These are phyloP conservation scores for Fusarium beomiforme DNA, from an alignment of 2,329 filamentous ascomycete species.

Conservation along the genomic window DNA sequence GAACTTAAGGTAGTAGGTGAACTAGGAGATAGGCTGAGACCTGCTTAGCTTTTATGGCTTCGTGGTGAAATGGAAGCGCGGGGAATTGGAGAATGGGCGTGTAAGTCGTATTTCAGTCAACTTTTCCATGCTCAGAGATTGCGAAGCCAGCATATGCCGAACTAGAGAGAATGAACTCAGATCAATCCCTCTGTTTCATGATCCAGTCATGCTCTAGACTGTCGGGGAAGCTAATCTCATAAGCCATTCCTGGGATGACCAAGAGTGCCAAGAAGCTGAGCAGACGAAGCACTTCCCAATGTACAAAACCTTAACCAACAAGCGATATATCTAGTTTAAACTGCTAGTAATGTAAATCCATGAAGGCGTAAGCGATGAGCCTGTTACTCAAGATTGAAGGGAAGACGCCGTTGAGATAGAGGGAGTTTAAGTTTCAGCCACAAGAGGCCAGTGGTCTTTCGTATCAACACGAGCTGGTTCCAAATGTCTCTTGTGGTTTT, in stretches of 20 bases:
- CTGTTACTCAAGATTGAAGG: background rate
- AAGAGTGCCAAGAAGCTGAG: background rate
- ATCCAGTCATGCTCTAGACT: background rate
- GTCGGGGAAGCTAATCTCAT: background rate
- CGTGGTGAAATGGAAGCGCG: background rate
- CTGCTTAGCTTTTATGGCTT: background rate
- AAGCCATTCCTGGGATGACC: conserved; percentile 2
- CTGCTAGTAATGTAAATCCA: background rate
- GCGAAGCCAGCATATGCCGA: background rate
- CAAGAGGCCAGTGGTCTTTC: background rate
- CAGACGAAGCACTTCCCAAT: background rate
- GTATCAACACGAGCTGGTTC: background rate
- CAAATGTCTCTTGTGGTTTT: background rate
- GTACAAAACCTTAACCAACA: background rate
- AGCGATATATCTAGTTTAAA: background rate
- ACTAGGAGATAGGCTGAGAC: background rate
- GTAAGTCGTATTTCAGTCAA: background rate
- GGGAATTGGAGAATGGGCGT: conserved; percentile 7
- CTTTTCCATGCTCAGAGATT: background rate
- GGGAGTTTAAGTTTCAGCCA: background rate
- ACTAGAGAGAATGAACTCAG: background rate
- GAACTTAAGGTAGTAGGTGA: background rate
- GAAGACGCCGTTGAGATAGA: background rate
- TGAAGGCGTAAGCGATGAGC: background rate
- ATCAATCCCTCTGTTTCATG: background rate